These are phyloP conservation scores for Alternaria metachromatica DNA, from an alignment of 2,329 filamentous ascomycete species.

Conservation along the genomic window DNA sequence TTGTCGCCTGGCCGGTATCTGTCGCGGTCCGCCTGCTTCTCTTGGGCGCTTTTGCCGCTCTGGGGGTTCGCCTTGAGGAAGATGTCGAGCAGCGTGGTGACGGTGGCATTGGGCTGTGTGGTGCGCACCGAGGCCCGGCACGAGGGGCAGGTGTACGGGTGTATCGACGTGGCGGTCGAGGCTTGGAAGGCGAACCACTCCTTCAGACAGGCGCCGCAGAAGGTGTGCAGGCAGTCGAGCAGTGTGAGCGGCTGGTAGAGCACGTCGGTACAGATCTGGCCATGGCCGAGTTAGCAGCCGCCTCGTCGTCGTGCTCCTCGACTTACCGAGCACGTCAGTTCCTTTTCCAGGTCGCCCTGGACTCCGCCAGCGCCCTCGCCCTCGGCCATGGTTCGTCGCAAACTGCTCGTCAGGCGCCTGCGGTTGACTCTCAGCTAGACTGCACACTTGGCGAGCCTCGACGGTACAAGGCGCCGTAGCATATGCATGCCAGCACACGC, in stretches of 20 bases:
- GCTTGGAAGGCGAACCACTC: conserved; percentile 93
- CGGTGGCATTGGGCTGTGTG: conserved; percentile 87
- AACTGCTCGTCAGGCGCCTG: conserved; percentile 3
- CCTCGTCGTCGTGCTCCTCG: conserved; percentile 19
- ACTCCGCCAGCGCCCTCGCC: conserved; percentile 49
- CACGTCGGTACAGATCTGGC: conserved; percentile 93
- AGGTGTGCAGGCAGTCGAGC: conserved; percentile 93
- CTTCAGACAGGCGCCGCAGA: conserved; percentile 92
- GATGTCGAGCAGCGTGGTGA: conserved; percentile 89
- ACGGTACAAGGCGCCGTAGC: conserved; percentile 10
- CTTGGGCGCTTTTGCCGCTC: conserved; percentile 70
- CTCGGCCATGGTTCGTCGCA: conserved; percentile 40
- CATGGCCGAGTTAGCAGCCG: conserved; percentile 27
- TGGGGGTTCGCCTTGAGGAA: conserved; percentile 80
- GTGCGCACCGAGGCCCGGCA: conserved; percentile 87
- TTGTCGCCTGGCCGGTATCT: conserved; percentile 84
- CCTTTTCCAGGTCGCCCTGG: conserved; percentile 79
- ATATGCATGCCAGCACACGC: conserved; percentile 20
- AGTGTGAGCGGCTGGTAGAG: conserved; percentile 90
- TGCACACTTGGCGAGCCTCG: conserved; percentile 19
- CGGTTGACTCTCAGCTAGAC: conserved; percentile 15
- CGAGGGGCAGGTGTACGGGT: conserved; percentile 85
- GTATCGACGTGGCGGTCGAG: conserved; percentile 59
- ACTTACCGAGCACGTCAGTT: conserved; percentile 93
- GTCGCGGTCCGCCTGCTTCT: conserved; percentile 76